These are phyloP conservation scores for Solanum acaule DNA, from an alignment of 257 asterid genomes.

Conservation along the genomic window DNA sequence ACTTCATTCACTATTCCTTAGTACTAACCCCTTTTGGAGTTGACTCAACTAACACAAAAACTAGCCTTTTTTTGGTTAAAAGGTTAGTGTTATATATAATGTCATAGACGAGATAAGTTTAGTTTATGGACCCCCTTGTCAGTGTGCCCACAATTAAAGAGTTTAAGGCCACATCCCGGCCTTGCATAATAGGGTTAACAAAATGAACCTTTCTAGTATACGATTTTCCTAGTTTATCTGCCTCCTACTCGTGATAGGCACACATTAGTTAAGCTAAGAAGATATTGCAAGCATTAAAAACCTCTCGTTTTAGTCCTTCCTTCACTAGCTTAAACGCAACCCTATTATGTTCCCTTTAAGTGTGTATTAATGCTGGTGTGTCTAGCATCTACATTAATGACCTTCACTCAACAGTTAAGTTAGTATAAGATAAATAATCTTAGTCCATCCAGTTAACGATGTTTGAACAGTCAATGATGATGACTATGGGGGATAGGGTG, in stretches of 20 bases:
- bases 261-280: not conserved
- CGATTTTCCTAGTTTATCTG: not conserved
- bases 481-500: not conserved
- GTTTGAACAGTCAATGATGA: not conserved
- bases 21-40: not conserved
- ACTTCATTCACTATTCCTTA: not conserved
- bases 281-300: not conserved
- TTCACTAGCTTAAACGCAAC: no score
- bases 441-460: not conserved
- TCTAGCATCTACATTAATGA: not conserved
- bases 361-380: not conserved
- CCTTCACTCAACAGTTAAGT: rapidly evolving
- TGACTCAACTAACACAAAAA: not conserved
- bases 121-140: not conserved
- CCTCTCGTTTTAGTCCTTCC: not conserved
- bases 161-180: not conserved
- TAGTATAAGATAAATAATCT: not conserved
- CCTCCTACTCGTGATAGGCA: not conserved
- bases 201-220: not conserved
- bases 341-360: no score
- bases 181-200: not conserved
- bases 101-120: not conserved
- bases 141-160: not conserved
- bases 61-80: not conserved
- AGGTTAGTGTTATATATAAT: not conserved